These are phyloP conservation scores for Termitomyces sp. DNA, from an alignment of 768 basidiomycete genomes.

Conservation along the genomic window DNA sequence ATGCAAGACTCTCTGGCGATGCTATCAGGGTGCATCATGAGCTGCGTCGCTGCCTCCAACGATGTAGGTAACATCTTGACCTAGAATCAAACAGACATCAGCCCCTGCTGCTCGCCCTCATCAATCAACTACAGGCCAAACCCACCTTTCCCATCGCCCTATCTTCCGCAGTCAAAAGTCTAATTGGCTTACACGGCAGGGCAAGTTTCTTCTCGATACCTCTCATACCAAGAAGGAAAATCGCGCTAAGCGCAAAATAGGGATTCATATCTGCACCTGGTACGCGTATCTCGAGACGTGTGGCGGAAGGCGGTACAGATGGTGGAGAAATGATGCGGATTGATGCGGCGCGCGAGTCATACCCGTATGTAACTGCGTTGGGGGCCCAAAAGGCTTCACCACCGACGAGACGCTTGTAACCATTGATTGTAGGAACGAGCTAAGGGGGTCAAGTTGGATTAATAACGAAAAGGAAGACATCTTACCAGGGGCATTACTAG, in stretches of 20 bases:
- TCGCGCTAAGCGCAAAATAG: slow-evolving; percentile 81
- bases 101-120: slow-evolving; percentile 12
- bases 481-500: slow-evolving; percentile 76
- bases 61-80: slow-evolving; percentile 74
- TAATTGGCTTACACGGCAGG: slow-evolving; percentile 68
- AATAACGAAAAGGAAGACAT: background rate
- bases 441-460: slow-evolving; percentile 16
- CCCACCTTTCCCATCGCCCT: slow-evolving; percentile 49
- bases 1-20: slow-evolving; percentile 71
- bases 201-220: slow-evolving; percentile 77
- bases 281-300: slow-evolving; percentile 88
- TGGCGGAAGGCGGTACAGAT: slow-evolving; percentile 71
- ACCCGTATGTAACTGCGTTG: slow-evolving; percentile 89
- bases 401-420: slow-evolving; percentile 93
- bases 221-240: slow-evolving; percentile 81
- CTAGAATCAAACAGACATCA: slow-evolving; percentile 22
- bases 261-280: slow-evolving; percentile 98
- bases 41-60: slow-evolving; percentile 70
- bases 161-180: slow-evolving; percentile 48
- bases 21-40: slow-evolving; percentile 74
- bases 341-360: slow-evolving; percentile 90
- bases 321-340: slow-evolving; percentile 92
- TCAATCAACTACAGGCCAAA: background rate
- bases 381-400: slow-evolving; percentile 95
- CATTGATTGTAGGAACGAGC: slow-evolving; percentile 89